Evolutionary conservation across 73 alveolate genomes (phyloP).

Genomic region (Stentor coeruleus): DNA sequence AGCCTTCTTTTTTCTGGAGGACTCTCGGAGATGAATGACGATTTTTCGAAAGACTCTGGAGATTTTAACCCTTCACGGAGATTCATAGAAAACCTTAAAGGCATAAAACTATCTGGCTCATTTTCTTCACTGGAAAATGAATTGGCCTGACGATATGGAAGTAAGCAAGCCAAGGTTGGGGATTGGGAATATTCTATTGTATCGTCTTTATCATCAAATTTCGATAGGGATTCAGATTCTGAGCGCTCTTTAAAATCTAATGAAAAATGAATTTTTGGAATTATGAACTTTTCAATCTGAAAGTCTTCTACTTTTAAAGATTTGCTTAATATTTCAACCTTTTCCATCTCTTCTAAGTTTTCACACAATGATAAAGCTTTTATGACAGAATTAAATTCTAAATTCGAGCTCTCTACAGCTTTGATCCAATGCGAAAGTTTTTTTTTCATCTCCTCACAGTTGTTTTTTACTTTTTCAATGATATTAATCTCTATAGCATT

Average conservation of each 20-base stretch:
- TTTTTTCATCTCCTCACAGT: neutral
- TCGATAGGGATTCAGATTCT: neutral
- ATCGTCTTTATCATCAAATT: neutral
- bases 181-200: neutral
- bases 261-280: neutral
- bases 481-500: no score
- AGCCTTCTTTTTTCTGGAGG: neutral
- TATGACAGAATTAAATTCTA: neutral
- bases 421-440: neutral
- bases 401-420: neutral
- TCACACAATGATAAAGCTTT: neutral
- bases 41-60: neutral
- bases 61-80: neutral
- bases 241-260: neutral
- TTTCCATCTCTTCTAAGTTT: neutral
- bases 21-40: neutral
- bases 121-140: neutral
- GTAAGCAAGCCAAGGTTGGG: no score
- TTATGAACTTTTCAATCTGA: neutral
- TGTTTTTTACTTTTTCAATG: neutral
- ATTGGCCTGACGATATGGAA: neutral
- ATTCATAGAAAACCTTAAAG: neutral
- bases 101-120: neutral
- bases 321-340: neutral
- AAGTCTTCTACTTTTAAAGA: neutral